Conservation (phyloP, 805 yeast genomes). For the Saturnispora mendoncae region DNA sequence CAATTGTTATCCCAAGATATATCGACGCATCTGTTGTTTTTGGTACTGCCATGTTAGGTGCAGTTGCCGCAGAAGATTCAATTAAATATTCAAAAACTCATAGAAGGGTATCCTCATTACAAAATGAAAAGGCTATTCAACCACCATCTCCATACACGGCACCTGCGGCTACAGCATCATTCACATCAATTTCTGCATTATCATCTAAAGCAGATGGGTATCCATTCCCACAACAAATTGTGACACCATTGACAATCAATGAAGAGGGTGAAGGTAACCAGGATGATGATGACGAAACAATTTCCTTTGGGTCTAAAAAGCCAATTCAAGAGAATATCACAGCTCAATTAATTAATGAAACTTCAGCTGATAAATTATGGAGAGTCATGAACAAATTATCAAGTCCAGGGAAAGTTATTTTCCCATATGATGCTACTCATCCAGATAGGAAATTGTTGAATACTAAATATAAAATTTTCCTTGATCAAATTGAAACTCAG, state of each 20-base stretch:
- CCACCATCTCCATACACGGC: conserved; percentile 69
- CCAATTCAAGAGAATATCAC: conserved; percentile 46
- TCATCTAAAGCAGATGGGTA: conserved; percentile 29
- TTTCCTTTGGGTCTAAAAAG: conserved; percentile 54
- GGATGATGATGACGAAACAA: conserved; percentile 40
- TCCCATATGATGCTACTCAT: conserved; percentile 48
- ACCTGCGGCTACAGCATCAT: conserved; percentile 67
- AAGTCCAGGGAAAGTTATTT: conserved; percentile 72
- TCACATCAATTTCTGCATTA: conserved; percentile 47
- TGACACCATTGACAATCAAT: conserved; percentile 28
- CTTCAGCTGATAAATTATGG: conserved; percentile 67
- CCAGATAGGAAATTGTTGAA: conserved; percentile 64
- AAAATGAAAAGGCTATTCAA: conserved; percentile 15
- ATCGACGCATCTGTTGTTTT: conserved; percentile 96
- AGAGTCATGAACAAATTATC: conserved; percentile 76
- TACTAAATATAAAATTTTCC: conserved; percentile 76
- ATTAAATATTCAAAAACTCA: conserved; percentile 24
- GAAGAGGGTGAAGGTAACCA: conserved; percentile 15
- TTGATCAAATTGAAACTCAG: conserved; percentile 82
- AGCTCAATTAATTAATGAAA: conserved; percentile 18
- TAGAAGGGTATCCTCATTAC: conserved; percentile 11
- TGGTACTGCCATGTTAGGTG: conserved; percentile 92
- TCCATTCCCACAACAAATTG: conserved; percentile 37
- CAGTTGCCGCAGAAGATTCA: conserved; percentile 75
- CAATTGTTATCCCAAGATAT: conserved; percentile 86